Conservation (phyloP, 2,329 filamentous ascomycete species). For the Fusarium sp. region DNA sequence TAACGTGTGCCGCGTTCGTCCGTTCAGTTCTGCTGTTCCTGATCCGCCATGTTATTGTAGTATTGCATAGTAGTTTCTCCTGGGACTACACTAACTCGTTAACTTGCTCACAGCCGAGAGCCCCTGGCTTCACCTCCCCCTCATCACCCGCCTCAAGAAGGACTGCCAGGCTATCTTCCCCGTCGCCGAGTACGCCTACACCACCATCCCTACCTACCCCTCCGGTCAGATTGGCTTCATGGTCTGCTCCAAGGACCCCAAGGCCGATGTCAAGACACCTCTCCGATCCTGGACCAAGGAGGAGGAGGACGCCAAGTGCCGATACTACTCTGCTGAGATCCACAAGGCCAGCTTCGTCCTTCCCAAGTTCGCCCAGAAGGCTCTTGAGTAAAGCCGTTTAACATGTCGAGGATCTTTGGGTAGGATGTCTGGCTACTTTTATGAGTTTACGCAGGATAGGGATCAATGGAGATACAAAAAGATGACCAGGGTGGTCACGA, state of each 20-base stretch:
- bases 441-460: constrained; percentile 36
- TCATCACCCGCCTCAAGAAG: constrained; percentile 96
- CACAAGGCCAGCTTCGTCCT: constrained; percentile 94
- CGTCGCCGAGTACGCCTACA: constrained; percentile 97
- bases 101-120: constrained; percentile 78
- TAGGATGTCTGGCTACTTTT: constrained; percentile 27
- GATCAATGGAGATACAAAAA: constrained; percentile 15
- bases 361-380: constrained; percentile 90
- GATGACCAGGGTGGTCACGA: constrained; percentile 27
- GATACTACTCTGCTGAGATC: constrained; percentile 97
- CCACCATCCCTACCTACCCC: constrained; percentile 98
- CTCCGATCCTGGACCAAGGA: constrained; percentile 81
- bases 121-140: constrained; percentile 96
- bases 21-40: constrained; percentile 31
- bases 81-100: constrained; percentile 29
- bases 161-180: constrained; percentile 97
- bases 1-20: constrained; percentile 17
- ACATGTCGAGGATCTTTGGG: not conserved
- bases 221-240: constrained; percentile 99
- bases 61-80: constrained; percentile 11
- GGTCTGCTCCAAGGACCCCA: constrained; percentile 96
- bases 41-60: constrained; percentile 25
- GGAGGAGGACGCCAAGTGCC: constrained; percentile 92
- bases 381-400: constrained; percentile 60
- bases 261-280: constrained; percentile 83